Evolutionary conservation across 768 basidiomycete species (phyloP).

Genomic region (Panaeolus cyanescens): DNA sequence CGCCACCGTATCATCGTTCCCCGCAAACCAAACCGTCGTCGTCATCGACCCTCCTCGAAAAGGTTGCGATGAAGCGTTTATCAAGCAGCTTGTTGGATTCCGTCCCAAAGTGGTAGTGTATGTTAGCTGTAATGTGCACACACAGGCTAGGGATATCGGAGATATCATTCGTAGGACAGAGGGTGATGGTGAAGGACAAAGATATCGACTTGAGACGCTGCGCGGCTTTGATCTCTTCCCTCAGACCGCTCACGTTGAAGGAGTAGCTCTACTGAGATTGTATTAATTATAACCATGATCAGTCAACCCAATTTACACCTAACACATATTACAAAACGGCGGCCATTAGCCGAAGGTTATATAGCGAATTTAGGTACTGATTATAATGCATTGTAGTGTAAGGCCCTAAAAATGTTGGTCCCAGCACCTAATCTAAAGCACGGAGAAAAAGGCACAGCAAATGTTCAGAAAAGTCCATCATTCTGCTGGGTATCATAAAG

Average conservation of each 20-base stretch:
- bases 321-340: not conserved
- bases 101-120: conserved; percentile 75
- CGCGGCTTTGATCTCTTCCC: conserved; percentile 95
- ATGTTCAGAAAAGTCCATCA: too few species aligned
- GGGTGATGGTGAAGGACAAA: conserved; percentile 36
- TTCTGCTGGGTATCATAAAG: conserved; percentile 31
- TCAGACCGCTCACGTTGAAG: conserved; percentile 94
- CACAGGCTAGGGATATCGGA: conserved; percentile 87
- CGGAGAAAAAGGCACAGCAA: not conserved
- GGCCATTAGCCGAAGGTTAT: too few species aligned
- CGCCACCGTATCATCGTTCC: conserved; percentile 62
- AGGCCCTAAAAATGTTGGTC: not conserved
- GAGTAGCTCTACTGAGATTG: conserved; percentile 68
- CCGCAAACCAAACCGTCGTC: conserved; percentile 63
- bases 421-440: not conserved
- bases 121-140: conserved; percentile 95
- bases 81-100: conserved; percentile 77
- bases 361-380: too few species aligned
- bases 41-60: conserved; percentile 93
- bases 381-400: not conserved
- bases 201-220: conserved; percentile 81
- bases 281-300: conserved; percentile 13
- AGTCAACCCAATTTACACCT: not conserved
- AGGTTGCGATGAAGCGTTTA: conserved; percentile 82
- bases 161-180: conserved; percentile 55